Percentiles rank a stretch among this genome's conserved stretches.
phyloP scores from a whole-genome alignment of 1,284 basidiomycete species.

The Trichosporon ovoides region DNA sequence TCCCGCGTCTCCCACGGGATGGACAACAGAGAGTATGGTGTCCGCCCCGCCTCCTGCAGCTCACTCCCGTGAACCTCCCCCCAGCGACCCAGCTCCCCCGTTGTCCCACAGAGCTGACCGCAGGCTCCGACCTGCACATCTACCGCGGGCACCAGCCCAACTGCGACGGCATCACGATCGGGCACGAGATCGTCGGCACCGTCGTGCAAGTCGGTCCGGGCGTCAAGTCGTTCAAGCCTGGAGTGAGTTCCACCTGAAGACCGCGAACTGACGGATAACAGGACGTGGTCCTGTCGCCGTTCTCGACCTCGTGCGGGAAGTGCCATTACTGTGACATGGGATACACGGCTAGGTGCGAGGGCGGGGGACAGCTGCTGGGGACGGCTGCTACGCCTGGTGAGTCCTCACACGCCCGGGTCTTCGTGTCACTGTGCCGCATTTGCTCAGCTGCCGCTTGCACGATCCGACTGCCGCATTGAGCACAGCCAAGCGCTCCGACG shows the following conservation, averaged over 20 bases:
- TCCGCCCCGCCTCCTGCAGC: no score
- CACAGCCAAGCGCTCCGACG: no score
- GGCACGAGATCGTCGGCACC: constrained; percentile 79
- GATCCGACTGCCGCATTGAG: no score
- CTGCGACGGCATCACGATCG: constrained; percentile 45
- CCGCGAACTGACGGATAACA: background rate
- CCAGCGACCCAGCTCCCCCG: no score
- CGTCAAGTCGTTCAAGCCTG: constrained; percentile 63
- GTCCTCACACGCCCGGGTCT: no score
- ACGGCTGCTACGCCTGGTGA: constrained; percentile 67
- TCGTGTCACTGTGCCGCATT: no score
- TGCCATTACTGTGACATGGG: constrained; percentile 62
- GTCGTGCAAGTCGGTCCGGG: constrained; percentile 65
- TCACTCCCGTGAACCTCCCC: no score
- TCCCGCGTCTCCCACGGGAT: no score
- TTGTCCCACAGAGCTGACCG: no score
- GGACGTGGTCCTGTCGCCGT: constrained; percentile 80
- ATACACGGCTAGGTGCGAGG: constrained; percentile 66
- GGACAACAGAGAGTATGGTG: no score
- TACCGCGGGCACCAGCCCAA: constrained; percentile 59
- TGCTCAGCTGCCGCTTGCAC: no score
- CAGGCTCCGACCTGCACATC: constrained; percentile 76
- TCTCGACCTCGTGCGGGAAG: constrained; percentile 67
- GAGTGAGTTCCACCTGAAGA: constrained; percentile 32
- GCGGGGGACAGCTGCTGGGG: constrained; percentile 38